These are phyloP conservation scores for Aphanomyces cochlioides DNA, from an alignment of 352 stramenopile genomes.

Conservation along the genomic window DNA sequence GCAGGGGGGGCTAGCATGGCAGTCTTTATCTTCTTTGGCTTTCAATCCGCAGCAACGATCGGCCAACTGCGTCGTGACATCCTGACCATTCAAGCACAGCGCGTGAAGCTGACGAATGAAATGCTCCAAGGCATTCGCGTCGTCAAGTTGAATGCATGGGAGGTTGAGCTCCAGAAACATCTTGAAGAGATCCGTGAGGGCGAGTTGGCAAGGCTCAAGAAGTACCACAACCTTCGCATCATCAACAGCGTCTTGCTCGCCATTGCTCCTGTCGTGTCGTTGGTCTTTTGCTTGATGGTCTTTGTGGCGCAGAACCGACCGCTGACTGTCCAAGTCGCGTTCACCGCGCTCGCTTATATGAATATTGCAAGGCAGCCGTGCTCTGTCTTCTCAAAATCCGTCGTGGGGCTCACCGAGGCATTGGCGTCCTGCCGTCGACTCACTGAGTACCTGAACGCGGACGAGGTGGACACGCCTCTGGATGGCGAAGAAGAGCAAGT, in stretches of 20 bases:
- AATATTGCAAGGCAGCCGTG: conserved; percentile 51
- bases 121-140: conserved; percentile 80
- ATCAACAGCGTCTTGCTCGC: conserved; percentile 54
- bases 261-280: conserved; percentile 45
- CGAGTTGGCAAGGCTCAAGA: conserved; percentile 43
- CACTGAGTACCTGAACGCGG: conserved; percentile 41
- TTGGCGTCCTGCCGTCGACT: conserved; percentile 43
- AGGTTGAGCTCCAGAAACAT: conserved; percentile 39
- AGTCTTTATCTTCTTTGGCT: conserved; percentile 37
- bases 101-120: conserved; percentile 54
- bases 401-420: conserved; percentile 43
- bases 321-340: conserved; percentile 48
- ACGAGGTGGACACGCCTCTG: conserved; percentile 34
- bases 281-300: conserved; percentile 43
- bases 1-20: conserved; percentile 36
- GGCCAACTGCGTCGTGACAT: conserved; percentile 39
- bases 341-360: conserved; percentile 51
- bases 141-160: conserved; percentile 89
- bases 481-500: too few species aligned
- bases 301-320: conserved; percentile 56
- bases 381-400: conserved; percentile 48
- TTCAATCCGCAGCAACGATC: conserved; percentile 17
- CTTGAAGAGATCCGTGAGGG: conserved; percentile 41
- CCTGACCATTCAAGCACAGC: conserved; percentile 45
- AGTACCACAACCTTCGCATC: conserved; percentile 55